A percentile compares a stretch with the other conserved stretches of the same genome.
Conservation (phyloP, 345 rosid species). For the Linum tenue region DNA sequence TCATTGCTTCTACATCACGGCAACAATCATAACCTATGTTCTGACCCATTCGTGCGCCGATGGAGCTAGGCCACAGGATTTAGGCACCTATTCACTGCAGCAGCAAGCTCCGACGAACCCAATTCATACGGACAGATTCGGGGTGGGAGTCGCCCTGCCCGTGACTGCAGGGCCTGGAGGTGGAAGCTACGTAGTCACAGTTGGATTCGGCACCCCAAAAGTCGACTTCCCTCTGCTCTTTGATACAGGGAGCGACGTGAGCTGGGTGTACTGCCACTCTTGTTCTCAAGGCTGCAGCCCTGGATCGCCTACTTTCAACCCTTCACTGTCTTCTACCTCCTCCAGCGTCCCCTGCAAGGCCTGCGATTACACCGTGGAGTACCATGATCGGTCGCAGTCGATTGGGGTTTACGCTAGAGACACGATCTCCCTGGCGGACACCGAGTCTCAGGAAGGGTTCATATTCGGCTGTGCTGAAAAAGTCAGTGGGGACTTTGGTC, state of each 20-base stretch:
- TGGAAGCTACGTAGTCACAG: slow-evolving; percentile 2
- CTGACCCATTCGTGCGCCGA: background rate
- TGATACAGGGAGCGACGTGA: slow-evolving; percentile 18
- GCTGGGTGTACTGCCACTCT: slow-evolving; percentile 21
- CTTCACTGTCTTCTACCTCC: slow-evolving; percentile 14
- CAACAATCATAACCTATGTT: background rate
- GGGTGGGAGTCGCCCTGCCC: background rate
- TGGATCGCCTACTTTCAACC: slow-evolving; percentile 6
- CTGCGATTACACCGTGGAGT: background rate
- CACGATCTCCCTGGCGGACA: slow-evolving; percentile 5
- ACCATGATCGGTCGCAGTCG: slow-evolving; percentile 1
- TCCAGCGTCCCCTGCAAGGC: background rate
- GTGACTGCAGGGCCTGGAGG: background rate
- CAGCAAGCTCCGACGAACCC: background rate
- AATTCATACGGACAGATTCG: background rate
- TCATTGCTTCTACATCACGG: background rate
- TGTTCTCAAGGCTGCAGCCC: background rate
- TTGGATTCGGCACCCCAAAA: slow-evolving; percentile 20
- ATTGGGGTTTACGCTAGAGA: slow-evolving; percentile 6
- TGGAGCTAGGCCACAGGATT: slow-evolving; percentile 14
- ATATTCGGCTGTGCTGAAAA: slow-evolving; percentile 17
- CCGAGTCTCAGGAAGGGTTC: background rate
- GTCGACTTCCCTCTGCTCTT: slow-evolving; percentile 10
- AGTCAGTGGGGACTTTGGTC: background rate
- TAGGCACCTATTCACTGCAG: background rate